Evolutionary conservation across 139 green algal genomes (phyloP), one percentile per base, ranked within the genome.

Genomic region (Chlorella sp.): DNA sequence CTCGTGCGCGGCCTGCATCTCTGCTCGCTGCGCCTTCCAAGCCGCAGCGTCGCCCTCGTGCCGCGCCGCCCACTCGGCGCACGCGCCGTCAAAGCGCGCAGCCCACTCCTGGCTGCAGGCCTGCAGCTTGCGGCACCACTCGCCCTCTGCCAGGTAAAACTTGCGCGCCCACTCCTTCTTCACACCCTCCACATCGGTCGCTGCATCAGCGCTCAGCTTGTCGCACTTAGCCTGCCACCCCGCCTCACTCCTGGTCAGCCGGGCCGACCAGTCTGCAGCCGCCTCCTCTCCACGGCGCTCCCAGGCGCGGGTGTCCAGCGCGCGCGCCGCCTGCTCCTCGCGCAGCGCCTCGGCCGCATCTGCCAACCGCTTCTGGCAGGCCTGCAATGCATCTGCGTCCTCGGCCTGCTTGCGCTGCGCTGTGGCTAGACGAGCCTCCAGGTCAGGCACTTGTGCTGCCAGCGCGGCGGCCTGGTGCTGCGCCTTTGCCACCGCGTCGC

Each of bases 81-180:
- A 45, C 35, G 65, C n/a, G 11, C 8, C 36, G 9, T 78, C 17
- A 31, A 41, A 14, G 23, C 19, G 8, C 67, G 35, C 50, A 74
- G 50, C 72, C 72, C 72, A 78, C 3, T 71, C 61, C 11, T 61
- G 38, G 5, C 46, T 59, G 25, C 45, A 58, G 35, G 62, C 45
- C 36, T 78, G 72, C 45, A 78, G 61, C 61, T 71, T 78, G 33
- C n/a, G 38, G 43, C 46, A 61, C 72, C 72, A 78, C 61, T 78
- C 72, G 9, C 72, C 72, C 61, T 78, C 72, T 15, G 60, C 61
- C 36, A 78, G 60, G 46, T 78, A 78, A 33, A 71, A 45, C 42
- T 61, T 61, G 38, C 65, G 65, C 38, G 72, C 71, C 6, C 53
- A 61, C 46, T 71, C 36, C n/a, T 61, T 60, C 33, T 45, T 29